Evolutionary conservation across 306 rosid species (phyloP).

Genomic region (Abrus pulchellus): DNA sequence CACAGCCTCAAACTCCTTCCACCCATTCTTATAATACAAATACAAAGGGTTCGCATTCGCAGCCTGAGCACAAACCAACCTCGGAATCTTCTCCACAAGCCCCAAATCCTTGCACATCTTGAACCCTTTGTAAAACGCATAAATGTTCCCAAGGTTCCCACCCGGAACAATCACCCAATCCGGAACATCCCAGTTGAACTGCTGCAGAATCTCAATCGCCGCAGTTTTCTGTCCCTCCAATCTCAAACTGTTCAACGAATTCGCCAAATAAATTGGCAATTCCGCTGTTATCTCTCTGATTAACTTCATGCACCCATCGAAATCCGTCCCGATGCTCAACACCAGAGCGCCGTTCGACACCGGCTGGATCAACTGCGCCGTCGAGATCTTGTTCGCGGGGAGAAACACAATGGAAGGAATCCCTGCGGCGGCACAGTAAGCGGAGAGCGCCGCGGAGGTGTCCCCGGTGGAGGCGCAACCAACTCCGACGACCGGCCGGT

Average conservation of each 20-base stretch:
- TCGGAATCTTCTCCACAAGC: slow-evolving; percentile 71
- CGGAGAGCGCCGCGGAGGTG: slow-evolving; percentile 83
- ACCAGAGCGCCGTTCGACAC: slow-evolving; percentile 83
- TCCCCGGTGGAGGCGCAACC: slow-evolving; percentile 91
- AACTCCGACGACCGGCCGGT: slow-evolving; percentile 75
- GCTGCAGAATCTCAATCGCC: slow-evolving; percentile 85
- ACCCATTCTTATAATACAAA: slow-evolving; percentile 68
- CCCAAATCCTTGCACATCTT: slow-evolving; percentile 85
- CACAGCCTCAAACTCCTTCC: slow-evolving; percentile 71
- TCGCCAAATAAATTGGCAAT: slow-evolving; percentile 82
- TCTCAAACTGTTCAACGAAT: slow-evolving; percentile 78
- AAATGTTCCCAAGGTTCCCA: slow-evolving; percentile 82
- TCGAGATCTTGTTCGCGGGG: slow-evolving; percentile 82
- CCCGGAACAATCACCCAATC: slow-evolving; percentile 92
- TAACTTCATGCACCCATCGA: slow-evolving; percentile 91
- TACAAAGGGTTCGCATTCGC: slow-evolving; percentile 86
- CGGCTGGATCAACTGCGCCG: slow-evolving; percentile 84
- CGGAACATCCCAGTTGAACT: slow-evolving; percentile 87
- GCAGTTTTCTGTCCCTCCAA: slow-evolving; percentile 90
- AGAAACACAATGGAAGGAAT: slow-evolving; percentile 89
- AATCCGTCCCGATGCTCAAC: slow-evolving; percentile 76
- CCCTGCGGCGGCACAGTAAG: slow-evolving; percentile 82
- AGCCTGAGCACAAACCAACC: slow-evolving; percentile 88
- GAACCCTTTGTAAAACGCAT: slow-evolving; percentile 89
- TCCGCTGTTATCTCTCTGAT: slow-evolving; percentile 80